phyloP scores from a whole-genome alignment of 2,329 filamentous ascomycete genomes.

The Chrysoporthe austroafricana region DNA sequence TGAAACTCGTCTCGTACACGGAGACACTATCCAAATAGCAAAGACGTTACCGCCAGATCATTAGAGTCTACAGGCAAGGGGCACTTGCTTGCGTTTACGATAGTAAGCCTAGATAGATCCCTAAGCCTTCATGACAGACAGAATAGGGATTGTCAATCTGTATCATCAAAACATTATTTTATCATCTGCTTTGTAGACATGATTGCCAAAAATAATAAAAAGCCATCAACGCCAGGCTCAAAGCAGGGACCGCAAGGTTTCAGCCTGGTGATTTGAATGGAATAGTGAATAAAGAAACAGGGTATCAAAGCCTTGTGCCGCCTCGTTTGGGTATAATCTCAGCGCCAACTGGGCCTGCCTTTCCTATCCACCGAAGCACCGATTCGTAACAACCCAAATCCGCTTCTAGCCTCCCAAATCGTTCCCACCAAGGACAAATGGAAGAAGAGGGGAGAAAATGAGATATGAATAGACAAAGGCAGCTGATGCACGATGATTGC shows the following conservation, averaged over 20 bases:
- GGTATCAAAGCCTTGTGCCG: slow-evolving; percentile 28
- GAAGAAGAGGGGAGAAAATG: not conserved
- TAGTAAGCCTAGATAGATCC: not conserved
- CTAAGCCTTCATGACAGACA: not conserved
- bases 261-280: slow-evolving; percentile 14
- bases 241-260: slow-evolving; percentile 11
- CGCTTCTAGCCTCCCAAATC: not conserved
- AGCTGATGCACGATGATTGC: not conserved
- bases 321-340: slow-evolving; percentile 9
- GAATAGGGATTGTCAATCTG: not conserved
- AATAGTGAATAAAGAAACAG: slow-evolving; percentile 12
- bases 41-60: no score
- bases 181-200: slow-evolving; percentile 11
- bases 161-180: slow-evolving; percentile 25
- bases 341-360: not conserved
- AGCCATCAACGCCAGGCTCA: slow-evolving; percentile 3
- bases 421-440: not conserved
- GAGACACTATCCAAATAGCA: no score
- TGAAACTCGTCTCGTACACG: no score
- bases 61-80: not conserved
- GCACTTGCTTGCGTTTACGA: not conserved
- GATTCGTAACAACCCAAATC: not conserved
- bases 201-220: not conserved
- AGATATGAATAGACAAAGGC: not conserved
- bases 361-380: not conserved